Conservation (phyloP, 768 basidiomycete species). For the Naganishia randhawae region DNA sequence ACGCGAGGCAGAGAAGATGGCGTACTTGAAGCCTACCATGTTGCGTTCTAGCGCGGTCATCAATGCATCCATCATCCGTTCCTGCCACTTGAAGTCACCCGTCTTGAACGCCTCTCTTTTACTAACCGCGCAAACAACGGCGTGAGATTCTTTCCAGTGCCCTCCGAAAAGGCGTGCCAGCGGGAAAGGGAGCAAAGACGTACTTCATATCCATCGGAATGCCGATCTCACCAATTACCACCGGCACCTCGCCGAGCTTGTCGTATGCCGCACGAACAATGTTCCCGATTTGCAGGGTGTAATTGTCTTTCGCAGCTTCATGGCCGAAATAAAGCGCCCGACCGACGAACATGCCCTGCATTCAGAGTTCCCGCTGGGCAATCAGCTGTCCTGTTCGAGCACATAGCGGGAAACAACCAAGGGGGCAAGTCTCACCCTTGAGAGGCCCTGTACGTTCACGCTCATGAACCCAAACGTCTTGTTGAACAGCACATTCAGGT, state of each 20-base stretch:
- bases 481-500: slow-evolving; percentile 77
- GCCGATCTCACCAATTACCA: slow-evolving; percentile 87
- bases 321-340: slow-evolving; percentile 86
- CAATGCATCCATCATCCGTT: slow-evolving; percentile 91
- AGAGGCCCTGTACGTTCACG: slow-evolving; percentile 88
- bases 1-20: too few relatives aligned
- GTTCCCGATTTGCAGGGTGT: slow-evolving; percentile 71
- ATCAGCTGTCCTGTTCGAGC: not conserved
- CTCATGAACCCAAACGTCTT: slow-evolving; percentile 81
- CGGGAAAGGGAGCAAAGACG: slow-evolving; percentile 39
- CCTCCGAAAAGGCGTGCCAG: not conserved
- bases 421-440: slow-evolving; percentile 60
- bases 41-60: slow-evolving; percentile 73
- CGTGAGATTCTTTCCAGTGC: not conserved
- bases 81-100: slow-evolving; percentile 75
- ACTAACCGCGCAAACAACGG: slow-evolving; percentile 52
- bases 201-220: slow-evolving; percentile 98
- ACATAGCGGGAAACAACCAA: not conserved
- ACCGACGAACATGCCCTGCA: slow-evolving; percentile 76
- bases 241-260: slow-evolving; percentile 73
- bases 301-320: slow-evolving; percentile 74
- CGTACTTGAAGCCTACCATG: slow-evolving; percentile 80
- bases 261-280: slow-evolving; percentile 67
- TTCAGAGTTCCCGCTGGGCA: not conserved
- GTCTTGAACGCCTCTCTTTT: slow-evolving; percentile 66